Conservation (phyloP, 208 protist genomes). For the Endotrypanum monterogeii region DNA sequence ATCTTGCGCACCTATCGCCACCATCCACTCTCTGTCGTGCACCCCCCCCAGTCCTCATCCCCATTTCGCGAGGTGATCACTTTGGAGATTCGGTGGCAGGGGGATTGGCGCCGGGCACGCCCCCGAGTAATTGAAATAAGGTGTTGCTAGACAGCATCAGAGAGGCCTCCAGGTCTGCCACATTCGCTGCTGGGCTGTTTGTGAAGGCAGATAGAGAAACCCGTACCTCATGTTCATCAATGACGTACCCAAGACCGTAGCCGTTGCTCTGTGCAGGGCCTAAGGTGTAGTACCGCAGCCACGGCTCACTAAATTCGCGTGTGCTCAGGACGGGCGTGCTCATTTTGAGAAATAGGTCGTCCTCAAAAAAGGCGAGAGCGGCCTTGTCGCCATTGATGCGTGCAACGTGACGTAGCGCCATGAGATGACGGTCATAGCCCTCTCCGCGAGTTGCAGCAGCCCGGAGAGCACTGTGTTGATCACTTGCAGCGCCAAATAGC, state of each 20-base stretch:
- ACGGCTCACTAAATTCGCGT: constrained; percentile 68
- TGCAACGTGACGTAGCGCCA: constrained; percentile 81
- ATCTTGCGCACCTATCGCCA: background rate
- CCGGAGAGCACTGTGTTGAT: constrained; percentile 51
- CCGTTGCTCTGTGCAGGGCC: constrained; percentile 86
- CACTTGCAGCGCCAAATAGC: constrained; percentile 54
- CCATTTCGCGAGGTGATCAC: background rate
- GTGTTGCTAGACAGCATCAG: constrained; percentile 25
- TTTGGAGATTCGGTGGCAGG: background rate
- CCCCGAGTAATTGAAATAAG: constrained; percentile 21
- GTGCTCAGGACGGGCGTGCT: constrained; percentile 62
- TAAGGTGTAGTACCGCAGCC: constrained; percentile 82
- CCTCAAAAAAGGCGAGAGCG: constrained; percentile 82
- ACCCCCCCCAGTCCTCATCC: background rate
- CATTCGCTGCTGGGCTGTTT: constrained; percentile 72
- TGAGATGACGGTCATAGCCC: constrained; percentile 91
- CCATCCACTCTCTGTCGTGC: background rate
- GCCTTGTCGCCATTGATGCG: constrained; percentile 60
- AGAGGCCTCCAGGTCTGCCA: constrained; percentile 51
- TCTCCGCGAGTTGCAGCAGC: constrained; percentile 64
- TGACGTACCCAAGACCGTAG: constrained; percentile 93
- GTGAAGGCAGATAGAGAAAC: constrained; percentile 86
- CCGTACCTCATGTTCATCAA: constrained; percentile 84
- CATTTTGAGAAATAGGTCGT: constrained; percentile 60
- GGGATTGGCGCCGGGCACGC: constrained; percentile 2